A percentile compares a stretch with the other conserved stretches of the same genome.
These are phyloP conservation scores for Halteria grandinella DNA, from an alignment of 73 alveolate species.

Conservation along the genomic window DNA sequence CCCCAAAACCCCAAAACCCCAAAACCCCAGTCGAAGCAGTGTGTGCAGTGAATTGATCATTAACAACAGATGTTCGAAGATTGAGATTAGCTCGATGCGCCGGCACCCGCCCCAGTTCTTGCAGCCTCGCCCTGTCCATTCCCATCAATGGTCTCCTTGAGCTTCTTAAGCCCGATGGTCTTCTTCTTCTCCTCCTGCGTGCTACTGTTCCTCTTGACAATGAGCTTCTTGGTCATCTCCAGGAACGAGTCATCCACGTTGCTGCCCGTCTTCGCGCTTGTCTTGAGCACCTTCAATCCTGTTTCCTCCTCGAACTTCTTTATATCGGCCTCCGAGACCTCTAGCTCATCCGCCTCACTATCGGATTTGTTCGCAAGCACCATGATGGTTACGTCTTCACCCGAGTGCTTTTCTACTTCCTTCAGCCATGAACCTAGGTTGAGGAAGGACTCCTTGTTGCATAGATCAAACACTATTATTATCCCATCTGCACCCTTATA, in stretches of 20 bases:
- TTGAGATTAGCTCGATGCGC: not conserved
- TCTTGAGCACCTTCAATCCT: constrained; percentile 45
- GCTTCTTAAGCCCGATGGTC: constrained; percentile 47
- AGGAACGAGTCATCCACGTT: constrained; percentile 68
- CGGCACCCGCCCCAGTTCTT: constrained; percentile 15
- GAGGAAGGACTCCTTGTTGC: constrained; percentile 59
- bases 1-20: too few relatives aligned
- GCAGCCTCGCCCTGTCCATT: not conserved
- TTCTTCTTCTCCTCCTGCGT: constrained; percentile 49
- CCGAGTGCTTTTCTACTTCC: constrained; percentile 68
- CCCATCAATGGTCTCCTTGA: constrained; percentile 50
- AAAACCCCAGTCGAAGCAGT: too few relatives aligned
- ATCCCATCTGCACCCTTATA: constrained; percentile 74
- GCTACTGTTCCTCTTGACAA: constrained; percentile 40
- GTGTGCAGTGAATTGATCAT: not conserved
- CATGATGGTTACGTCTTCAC: constrained; percentile 53
- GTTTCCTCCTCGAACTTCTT: constrained; percentile 56
- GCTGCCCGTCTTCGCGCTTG: constrained; percentile 62
- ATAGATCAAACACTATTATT: constrained; percentile 62
- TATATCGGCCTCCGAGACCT: constrained; percentile 51
- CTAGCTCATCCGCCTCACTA: constrained; percentile 43
- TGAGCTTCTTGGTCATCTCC: constrained; percentile 54
- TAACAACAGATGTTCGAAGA: not conserved
- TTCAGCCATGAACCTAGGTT: constrained; percentile 67
- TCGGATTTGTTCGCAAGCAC: constrained; percentile 64